phyloP scores from a whole-genome alignment of 805 yeast genomes.

The Candida methanosorbosa region DNA sequence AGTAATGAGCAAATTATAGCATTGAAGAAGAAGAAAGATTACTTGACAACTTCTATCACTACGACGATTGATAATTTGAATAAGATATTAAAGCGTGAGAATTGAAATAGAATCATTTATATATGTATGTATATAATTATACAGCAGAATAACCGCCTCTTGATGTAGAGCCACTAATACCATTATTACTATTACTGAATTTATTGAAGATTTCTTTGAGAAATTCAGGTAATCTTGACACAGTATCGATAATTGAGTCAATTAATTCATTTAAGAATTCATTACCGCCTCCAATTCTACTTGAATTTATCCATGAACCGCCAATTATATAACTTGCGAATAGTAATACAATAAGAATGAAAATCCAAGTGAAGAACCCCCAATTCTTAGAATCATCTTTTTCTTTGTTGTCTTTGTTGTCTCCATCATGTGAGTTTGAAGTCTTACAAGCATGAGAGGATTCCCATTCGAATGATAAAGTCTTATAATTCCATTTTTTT shows the following conservation, averaged over 20 bases:
- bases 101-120: not conserved
- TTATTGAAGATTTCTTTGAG: conserved; percentile 58
- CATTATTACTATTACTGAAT: conserved; percentile 49
- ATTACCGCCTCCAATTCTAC: conserved; percentile 58
- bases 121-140: conserved; percentile 22
- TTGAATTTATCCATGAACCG: conserved; percentile 63
- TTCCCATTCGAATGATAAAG: conserved; percentile 20
- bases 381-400: conserved; percentile 40
- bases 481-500: conserved; percentile 29
- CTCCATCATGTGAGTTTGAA: conserved; percentile 13
- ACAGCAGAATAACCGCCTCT: conserved; percentile 95
- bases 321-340: conserved; percentile 65
- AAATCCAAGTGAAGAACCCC: conserved; percentile 81
- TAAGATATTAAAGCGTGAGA: conserved; percentile 22
- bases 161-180: too few relatives aligned
- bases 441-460: conserved; percentile 32
- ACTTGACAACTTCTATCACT: conserved; percentile 68
- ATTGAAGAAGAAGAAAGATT: conserved; percentile 58
- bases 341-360: conserved; percentile 61
- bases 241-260: conserved; percentile 54
- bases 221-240: conserved; percentile 56
- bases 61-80: conserved; percentile 62
- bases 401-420: conserved; percentile 19
- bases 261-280: conserved; percentile 67
- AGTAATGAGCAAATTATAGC: conserved; percentile 52